Base-by-base conservation (phyloP, 2,329 filamentous ascomycete genomes). In the Coleophoma cylindrospora region DNA sequence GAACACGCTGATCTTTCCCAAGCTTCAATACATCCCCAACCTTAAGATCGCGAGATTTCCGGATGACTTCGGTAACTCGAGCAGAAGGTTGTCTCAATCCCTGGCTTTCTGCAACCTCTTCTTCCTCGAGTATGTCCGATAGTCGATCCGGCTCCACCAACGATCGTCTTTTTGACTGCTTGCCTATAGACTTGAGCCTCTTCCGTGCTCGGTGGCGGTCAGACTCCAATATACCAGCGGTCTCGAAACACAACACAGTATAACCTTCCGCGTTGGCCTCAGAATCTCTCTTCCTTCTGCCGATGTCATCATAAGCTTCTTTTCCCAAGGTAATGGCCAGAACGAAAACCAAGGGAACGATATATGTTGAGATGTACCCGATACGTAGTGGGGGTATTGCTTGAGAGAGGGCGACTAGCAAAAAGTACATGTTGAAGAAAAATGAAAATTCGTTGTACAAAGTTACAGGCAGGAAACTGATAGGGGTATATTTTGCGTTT, bases 381-480 rank as follows among this genome's bases (percentile, higher is more conserved):
- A 99, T 96, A 49, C 91, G 83, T 49, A 99, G 72, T 19, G 88
- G 81, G 4, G 91, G 91, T 62, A 99, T 91, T 40, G 90, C 85
- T 70, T 99, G 94, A 36, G 92, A 97, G 45, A 97, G 71, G 7
- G 94, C 95, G 45, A 99, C 94, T 22, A 97, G 83, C 50, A 99
- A 76, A 68, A 99, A 99, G 68, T 99, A 99, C 76, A 97, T 89
- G 77, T 99, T 99, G 77, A 99, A 96, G 72, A 99, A 99, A 74
- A 97, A 99, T 52, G 92, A 96, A 67, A 99, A 99, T 66, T 99
- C 94, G 71, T 97, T 97, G 71, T 96, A 99, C 19, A 99, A 75
- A 0, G 94, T 99, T 47, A 92, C 78, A 2, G 95, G 95, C 13
- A 99, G 78, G 69, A 99, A 99, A 47, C 88, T 96, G 74, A 91